These are phyloP conservation scores for Fomitopsis palustris DNA, from an alignment of 1,284 basidiomycete genomes.

Conservation along the genomic window DNA sequence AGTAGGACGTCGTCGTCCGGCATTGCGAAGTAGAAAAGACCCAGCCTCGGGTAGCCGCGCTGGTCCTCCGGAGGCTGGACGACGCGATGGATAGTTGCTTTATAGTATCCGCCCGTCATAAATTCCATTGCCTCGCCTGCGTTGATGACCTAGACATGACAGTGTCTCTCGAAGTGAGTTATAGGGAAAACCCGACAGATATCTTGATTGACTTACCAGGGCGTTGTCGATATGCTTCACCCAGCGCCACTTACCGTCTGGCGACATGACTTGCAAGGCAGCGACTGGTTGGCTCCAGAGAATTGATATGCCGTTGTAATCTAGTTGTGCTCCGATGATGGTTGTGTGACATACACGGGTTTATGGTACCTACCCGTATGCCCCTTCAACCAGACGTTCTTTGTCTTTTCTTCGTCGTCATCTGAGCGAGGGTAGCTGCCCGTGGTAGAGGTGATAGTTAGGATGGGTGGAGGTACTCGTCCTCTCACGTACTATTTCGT, in stretches of 20 bases:
- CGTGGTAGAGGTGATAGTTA: not conserved
- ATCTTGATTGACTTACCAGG: conserved; percentile 31
- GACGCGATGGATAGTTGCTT: conserved; percentile 35
- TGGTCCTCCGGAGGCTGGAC: conserved; percentile 47
- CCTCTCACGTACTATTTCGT: conserved; percentile 32
- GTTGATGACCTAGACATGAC: conserved; percentile 41
- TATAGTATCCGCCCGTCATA: conserved; percentile 48
- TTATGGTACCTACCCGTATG: conserved; percentile 42
- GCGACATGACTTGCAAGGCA: conserved; percentile 51
- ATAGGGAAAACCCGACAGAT: not conserved
- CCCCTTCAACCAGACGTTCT: conserved; percentile 59
- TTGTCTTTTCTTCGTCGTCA: conserved; percentile 49
- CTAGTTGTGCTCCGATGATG: conserved; percentile 25
- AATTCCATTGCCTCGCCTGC: conserved; percentile 57
- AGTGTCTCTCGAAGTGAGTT: not conserved
- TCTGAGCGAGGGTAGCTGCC: conserved; percentile 29
- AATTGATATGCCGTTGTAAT: conserved; percentile 52
- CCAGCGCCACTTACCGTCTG: conserved; percentile 55
- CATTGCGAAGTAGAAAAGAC: conserved; percentile 47
- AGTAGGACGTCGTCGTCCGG: conserved; percentile 30
- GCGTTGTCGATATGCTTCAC: conserved; percentile 56
- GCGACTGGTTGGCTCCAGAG: conserved; percentile 59
- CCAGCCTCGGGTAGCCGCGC: conserved; percentile 41
- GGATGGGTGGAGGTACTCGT: not conserved
- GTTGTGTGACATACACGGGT: not conserved